These are phyloP conservation scores for Claviceps digitariae DNA, from an alignment of 2,329 filamentous ascomycete genomes.

Conservation along the genomic window DNA sequence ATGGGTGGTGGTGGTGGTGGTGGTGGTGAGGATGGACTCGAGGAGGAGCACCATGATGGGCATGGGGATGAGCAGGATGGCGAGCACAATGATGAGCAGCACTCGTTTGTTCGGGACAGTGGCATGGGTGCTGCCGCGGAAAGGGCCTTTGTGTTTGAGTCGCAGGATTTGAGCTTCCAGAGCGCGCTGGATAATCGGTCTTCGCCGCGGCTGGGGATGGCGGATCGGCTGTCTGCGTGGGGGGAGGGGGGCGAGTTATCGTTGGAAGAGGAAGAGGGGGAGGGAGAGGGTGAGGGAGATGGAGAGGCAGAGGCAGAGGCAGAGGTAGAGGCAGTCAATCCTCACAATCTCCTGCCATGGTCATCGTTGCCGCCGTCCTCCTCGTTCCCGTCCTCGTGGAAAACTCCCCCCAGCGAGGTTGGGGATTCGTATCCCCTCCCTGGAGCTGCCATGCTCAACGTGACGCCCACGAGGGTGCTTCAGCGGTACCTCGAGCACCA, in stretches of 20 bases:
- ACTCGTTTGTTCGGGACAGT: not conserved
- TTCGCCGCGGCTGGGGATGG: slow-evolving; percentile 15
- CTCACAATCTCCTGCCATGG: not conserved
- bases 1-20: not conserved
- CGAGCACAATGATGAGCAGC: not conserved
- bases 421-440: slow-evolving; percentile 39
- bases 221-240: not conserved
- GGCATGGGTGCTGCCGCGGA: not conserved
- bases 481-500: slow-evolving; percentile 33
- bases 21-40: not conserved
- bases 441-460: slow-evolving; percentile 13
- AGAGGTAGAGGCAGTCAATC: too few species aligned
- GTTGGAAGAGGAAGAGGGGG: too few species aligned
- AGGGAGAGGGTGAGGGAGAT: too few species aligned
- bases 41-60: not conserved
- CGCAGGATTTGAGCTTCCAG: slow-evolving; percentile 29
- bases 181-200: slow-evolving; percentile 31
- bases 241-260: not conserved
- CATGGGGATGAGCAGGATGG: not conserved
- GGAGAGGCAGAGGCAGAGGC: too few species aligned
- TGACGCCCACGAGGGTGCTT: slow-evolving; percentile 36
- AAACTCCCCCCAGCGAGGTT: slow-evolving; percentile 34
- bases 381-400: slow-evolving; percentile 23
- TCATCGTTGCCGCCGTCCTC: not conserved
- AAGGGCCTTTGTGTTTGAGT: slow-evolving; percentile 16